Evolutionary conservation across 2,329 filamentous ascomycete genomes (phyloP).

Genomic region (Colletotrichum sp.): DNA sequence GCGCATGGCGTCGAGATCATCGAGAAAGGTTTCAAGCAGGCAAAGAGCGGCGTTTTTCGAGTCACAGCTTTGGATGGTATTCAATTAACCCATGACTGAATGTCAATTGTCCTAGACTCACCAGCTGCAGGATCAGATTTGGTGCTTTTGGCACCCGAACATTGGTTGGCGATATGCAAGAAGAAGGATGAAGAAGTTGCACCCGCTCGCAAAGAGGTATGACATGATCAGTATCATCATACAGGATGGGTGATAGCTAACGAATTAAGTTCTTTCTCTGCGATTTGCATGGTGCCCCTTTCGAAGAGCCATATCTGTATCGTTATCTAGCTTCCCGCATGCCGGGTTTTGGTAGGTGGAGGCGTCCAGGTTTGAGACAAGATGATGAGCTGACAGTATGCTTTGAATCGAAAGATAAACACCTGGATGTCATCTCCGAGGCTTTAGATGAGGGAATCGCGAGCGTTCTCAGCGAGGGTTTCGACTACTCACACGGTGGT

Average conservation of each 20-base stretch:
- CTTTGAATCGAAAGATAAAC: neutral
- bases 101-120: neutral
- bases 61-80: constrained; percentile 9
- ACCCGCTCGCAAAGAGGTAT: constrained; percentile 6
- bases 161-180: constrained; percentile 10
- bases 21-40: constrained; percentile 1
- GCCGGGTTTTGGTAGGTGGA: constrained; percentile 6
- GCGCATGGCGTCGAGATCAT: constrained; percentile 15
- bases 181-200: constrained; percentile 15
- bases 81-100: neutral
- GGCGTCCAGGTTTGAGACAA: fast-evolving
- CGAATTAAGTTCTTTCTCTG: constrained; percentile 6
- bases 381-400: neutral
- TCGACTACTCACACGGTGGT: neutral
- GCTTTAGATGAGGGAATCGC: constrained; percentile 5
- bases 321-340: constrained; percentile 4
- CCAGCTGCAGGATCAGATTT: neutral
- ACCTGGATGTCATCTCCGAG: constrained; percentile 9
- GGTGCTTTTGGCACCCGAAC: neutral
- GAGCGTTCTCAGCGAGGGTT: neutral
- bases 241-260: neutral
- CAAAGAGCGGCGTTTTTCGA: constrained; percentile 4
- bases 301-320: constrained; percentile 9
- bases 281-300: constrained; percentile 5
- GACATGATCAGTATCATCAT: neutral